Conservation (phyloP, 2,329 filamentous ascomycete species). For the Calonectria hawksworthii region DNA sequence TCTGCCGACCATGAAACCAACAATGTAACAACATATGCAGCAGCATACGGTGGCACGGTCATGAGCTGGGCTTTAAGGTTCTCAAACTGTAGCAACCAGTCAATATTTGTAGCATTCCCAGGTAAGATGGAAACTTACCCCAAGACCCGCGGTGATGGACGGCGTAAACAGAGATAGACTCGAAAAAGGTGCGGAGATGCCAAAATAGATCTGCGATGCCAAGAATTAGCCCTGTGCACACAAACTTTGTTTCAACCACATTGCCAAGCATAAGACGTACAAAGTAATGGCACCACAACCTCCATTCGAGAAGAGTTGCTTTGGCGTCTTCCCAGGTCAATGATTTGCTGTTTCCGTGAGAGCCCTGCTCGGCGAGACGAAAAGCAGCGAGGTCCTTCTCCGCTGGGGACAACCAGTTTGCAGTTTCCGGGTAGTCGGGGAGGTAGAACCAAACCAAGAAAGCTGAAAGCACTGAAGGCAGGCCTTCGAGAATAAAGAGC, state of each 20-base stretch:
- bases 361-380: conserved; percentile 50
- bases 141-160: conserved; percentile 67
- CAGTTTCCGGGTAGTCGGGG: conserved; percentile 76
- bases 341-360: conserved; percentile 67
- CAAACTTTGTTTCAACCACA: neutral
- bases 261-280: conserved; percentile 26
- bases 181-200: conserved; percentile 67
- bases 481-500: conserved; percentile 72
- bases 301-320: conserved; percentile 73
- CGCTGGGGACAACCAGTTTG: conserved; percentile 68
- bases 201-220: conserved; percentile 54
- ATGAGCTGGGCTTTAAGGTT: conserved; percentile 69
- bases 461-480: conserved; percentile 73
- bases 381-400: conserved; percentile 67
- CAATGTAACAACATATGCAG: conserved; percentile 60
- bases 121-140: conserved; percentile 31
- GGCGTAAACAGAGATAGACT: conserved; percentile 71
- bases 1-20: conserved; percentile 70
- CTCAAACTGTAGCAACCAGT: conserved; percentile 30
- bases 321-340: conserved; percentile 77
- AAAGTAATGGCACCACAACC: conserved; percentile 75
- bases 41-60: conserved; percentile 73
- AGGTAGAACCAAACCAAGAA: conserved; percentile 74
- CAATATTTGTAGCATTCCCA: conserved; percentile 19
- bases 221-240: neutral